Base-by-base conservation (phyloP, 2,329 filamentous ascomycete species). In the Colletotrichum sp. region DNA sequence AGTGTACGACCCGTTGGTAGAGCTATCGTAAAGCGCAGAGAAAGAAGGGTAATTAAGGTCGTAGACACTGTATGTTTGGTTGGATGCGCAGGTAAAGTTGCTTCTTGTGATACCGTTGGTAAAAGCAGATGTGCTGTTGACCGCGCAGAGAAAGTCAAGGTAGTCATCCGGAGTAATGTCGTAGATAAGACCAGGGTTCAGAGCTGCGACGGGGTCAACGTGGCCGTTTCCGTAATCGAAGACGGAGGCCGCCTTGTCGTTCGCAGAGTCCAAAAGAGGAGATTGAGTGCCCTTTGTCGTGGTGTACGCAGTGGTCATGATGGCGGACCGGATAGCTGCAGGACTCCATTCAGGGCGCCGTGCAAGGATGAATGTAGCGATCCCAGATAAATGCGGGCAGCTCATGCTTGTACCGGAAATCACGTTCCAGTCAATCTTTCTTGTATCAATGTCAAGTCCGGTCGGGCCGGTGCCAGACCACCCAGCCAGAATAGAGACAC, bases 121-220 rank as follows among this genome's bases (percentile, higher is more conserved):
- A 16, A 75, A 74, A 18, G 38, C 55, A 7, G 76, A 62, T 27
- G 77, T 71, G 13, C 76, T 73, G 21, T 79, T 68, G 6, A 79
- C 75, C 1, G 78, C 77, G 63, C 78, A 79, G 70, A 79, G 66
- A 38, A 76, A 76, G 27, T 77, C 76, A 2, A 79, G 54, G 59
- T 78, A 79, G 66, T 78, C 77, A 9, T 74, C 69, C 36, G 78
- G 70, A 24, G 79, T 73, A 18, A 66, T 58, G 29, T 76, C 66
- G 33, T 80, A 70, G 8, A 79, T 38, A 11, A 69, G 51, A 11
- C 78, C 74, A 2, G 78, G 77, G 54, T 76, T 72, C 11, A 79
- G 69, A 55, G 78, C 78, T 13, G 78, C 78, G 12, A 78, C 76
- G 4, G 76, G 78, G 29, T 76, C 70, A 13, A 76, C 54, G 55